Percentiles rank a stretch among this genome's conserved stretches.
Conservation (phyloP, 805 yeast species). For the Priceomyces fermenticarens region DNA sequence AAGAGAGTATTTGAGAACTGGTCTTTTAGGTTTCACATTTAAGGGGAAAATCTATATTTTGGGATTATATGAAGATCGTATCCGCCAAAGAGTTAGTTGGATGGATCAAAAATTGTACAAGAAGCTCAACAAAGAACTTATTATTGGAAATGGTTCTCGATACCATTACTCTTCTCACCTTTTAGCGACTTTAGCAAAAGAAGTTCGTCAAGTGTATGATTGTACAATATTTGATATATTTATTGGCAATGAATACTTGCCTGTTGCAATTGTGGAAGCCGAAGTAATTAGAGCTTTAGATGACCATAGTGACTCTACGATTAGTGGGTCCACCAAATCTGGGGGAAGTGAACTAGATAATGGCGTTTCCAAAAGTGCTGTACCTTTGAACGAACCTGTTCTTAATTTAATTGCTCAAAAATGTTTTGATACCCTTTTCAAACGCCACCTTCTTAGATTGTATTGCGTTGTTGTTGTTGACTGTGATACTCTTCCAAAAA, state of each 20-base stretch:
- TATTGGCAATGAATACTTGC: constrained; percentile 75
- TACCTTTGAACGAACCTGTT: constrained; percentile 42
- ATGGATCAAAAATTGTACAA: constrained; percentile 46
- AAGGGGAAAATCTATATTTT: constrained; percentile 85
- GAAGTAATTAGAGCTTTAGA: constrained; percentile 38
- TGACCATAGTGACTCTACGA: constrained; percentile 15
- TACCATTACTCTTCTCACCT: constrained; percentile 88
- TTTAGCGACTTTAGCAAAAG: constrained; percentile 77
- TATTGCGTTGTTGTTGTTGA: constrained; percentile 81
- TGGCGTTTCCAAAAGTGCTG: constrained; percentile 26
- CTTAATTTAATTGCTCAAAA: constrained; percentile 42
- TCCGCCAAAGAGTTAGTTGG: constrained; percentile 73
- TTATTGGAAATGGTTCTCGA: constrained; percentile 41
- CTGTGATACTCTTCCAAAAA: constrained; percentile 78
- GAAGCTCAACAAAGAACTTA: constrained; percentile 25
- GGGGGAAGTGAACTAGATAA: constrained; percentile 13
- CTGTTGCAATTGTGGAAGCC: constrained; percentile 84
- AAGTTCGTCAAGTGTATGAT: constrained; percentile 78
- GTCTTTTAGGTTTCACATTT: constrained; percentile 82
- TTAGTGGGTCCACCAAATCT: constrained; percentile 15
- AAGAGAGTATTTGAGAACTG: constrained; percentile 83
- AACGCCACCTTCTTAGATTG: constrained; percentile 67
- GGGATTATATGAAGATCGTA: constrained; percentile 88
- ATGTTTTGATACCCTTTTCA: constrained; percentile 41
- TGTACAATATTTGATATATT: constrained; percentile 87